Evolutionary conservation across 139 green algal genomes (phyloP).

Genomic region (Picochlorum sp.): DNA sequence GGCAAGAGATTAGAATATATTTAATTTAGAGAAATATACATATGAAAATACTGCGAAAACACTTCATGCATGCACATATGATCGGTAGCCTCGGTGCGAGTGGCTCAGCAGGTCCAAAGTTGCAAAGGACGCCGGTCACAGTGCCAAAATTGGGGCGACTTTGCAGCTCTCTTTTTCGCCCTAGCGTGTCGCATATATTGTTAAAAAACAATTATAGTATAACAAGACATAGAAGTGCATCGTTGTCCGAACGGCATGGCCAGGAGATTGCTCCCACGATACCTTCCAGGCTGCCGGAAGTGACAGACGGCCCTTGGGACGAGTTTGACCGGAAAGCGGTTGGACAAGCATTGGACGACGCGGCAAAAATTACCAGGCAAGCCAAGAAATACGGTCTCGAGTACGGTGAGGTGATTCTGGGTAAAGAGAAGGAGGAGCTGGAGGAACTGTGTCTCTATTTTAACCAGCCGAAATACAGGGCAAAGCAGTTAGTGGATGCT

Average conservation of each 20-base stretch:
- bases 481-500: conserved; percentile 56
- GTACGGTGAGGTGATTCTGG: conserved; percentile 41
- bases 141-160: too few species aligned
- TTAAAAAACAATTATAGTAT: too few species aligned
- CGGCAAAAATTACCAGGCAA: conserved; percentile 12
- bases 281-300: conserved; percentile 6
- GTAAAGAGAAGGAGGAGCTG: conserved; percentile 31
- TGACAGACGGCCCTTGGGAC: conserved; percentile 39
- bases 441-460: conserved; percentile 26
- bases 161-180: too few species aligned
- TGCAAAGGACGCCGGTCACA: too few species aligned
- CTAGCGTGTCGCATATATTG: too few species aligned
- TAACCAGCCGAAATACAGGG: conserved; percentile 45
- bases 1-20: too few species aligned
- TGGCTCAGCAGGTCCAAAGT: too few species aligned
- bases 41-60: too few species aligned
- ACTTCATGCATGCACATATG: too few species aligned
- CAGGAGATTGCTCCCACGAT: neutral
- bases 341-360: conserved; percentile 21
- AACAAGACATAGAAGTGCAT: too few species aligned
- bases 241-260: neutral
- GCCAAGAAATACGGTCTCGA: conserved; percentile 5
- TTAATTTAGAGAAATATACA: too few species aligned
- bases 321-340: conserved; percentile 19
- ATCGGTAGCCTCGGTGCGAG: too few species aligned